Evolutionary conservation across 2,329 filamentous ascomycete species (phyloP).

Genomic region (Conoideocrella luteorostrata): DNA sequence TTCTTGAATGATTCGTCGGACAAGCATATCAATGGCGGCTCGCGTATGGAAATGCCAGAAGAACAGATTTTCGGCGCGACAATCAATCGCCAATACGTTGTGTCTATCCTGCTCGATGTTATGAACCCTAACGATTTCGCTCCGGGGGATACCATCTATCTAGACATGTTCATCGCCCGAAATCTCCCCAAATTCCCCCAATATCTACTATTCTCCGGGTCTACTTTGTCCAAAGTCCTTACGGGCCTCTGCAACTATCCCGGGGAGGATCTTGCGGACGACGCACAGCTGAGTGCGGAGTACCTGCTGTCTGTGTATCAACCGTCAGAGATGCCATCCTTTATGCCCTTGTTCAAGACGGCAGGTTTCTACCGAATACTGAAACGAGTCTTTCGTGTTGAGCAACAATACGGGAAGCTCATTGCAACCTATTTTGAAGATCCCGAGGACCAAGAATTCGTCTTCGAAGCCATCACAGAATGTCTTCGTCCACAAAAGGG

Average conservation of each 20-base stretch:
- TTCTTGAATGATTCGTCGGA: conserved; percentile 81
- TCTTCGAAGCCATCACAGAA: conserved; percentile 75
- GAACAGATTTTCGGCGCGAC: conserved; percentile 63
- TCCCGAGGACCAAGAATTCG: conserved; percentile 61
- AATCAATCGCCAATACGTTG: conserved; percentile 85
- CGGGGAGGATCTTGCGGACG: conserved; percentile 72
- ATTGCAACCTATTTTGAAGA: conserved; percentile 83
- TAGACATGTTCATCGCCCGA: conserved; percentile 97
- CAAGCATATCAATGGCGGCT: conserved; percentile 48
- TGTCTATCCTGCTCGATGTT: conserved; percentile 84
- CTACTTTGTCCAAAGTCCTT: conserved; percentile 74
- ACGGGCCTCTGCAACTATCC: conserved; percentile 80
- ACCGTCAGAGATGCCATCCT: conserved; percentile 68
- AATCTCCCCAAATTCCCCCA: conserved; percentile 96
- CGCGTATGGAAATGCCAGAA: conserved; percentile 47
- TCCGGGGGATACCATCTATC: conserved; percentile 78
- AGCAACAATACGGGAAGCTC: conserved; percentile 73
- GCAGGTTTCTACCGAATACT: conserved; percentile 87
- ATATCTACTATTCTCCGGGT: conserved; percentile 85
- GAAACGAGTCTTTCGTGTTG: conserved; percentile 77
- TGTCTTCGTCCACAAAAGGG: conserved; percentile 61
- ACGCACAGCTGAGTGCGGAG: conserved; percentile 94
- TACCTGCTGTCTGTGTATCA: conserved; percentile 92
- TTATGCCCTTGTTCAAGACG: conserved; percentile 71
- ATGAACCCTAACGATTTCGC: conserved; percentile 76